These are phyloP conservation scores for Lepidium sativum DNA, from an alignment of 345 rosid genomes.

Conservation along the genomic window DNA sequence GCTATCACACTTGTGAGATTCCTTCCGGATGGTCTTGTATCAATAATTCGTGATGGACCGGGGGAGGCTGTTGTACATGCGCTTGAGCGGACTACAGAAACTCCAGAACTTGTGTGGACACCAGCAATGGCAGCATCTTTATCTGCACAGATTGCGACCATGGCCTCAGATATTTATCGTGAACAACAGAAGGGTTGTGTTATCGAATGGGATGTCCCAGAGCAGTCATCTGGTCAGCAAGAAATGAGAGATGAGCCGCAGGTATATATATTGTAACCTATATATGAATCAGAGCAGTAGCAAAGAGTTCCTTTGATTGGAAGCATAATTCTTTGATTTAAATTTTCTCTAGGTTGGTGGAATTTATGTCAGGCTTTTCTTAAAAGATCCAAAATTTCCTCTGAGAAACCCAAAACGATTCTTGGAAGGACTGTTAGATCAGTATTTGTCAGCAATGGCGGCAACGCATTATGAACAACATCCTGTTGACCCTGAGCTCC, in stretches of 20 bases:
- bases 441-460: conserved; percentile 87
- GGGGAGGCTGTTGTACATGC: conserved; percentile 94
- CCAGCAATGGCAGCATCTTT: conserved; percentile 98
- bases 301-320: not conserved
- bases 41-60: conserved; percentile 94
- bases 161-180: conserved; percentile 85
- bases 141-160: conserved; percentile 89
- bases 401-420: conserved; percentile 92
- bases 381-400: conserved; percentile 97
- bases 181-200: conserved; percentile 94
- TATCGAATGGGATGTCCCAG: conserved; percentile 96
- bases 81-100: conserved; percentile 88
- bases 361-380: conserved; percentile 83
- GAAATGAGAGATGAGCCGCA: conserved; percentile 92
- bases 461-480: conserved; percentile 78
- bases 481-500: conserved; percentile 84
- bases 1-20: conserved; percentile 93
- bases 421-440: conserved; percentile 95
- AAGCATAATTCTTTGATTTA: conserved; percentile 2
- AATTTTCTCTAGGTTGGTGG: conserved; percentile 73
- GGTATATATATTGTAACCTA: conserved; percentile 28
- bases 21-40: conserved; percentile 94
- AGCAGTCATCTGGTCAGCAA: conserved; percentile 87
- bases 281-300: not conserved
- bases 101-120: conserved; percentile 99